Evolutionary conservation across 1,139 yeast genomes (phyloP), one percentile per base, ranked within the genome.

Genomic region (Zygosaccharomyces sapae): DNA sequence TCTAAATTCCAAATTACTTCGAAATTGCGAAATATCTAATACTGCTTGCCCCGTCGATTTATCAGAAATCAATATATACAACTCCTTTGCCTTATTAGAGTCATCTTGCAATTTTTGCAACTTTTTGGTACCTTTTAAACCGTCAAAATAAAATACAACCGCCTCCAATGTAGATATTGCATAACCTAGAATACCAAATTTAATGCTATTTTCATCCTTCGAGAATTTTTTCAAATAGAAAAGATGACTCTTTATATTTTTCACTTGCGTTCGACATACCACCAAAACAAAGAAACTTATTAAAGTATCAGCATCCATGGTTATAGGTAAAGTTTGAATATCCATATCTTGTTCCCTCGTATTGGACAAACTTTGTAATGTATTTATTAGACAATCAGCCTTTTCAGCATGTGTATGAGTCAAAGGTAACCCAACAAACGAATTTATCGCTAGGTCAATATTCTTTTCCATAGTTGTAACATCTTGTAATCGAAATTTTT

Each of bases 161-260:
- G 92, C 96, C 59, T 89, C 96, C 40, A 89, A 70, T 9, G 95
- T 87, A 45, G 95, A 83, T 29, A 89, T 56, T 0, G 83, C 75
- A 57, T 83, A 83, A 0, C 86, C 87, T 5, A 71, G 55, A 20
- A 74, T 67, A 0, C 88, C 89, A 7, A 72, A 62, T 34, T 73
- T 58, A 5, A 55, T 74, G 2, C 68, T 57, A 33, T 69, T 70
- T 51, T 65, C 75, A 64, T 47, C 76, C 71, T 67, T 76, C 55
- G 81, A 76, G 61, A 84, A 87, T 44, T 75, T 70, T 51, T 80
- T 79, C 43, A 88, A 73, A 60, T 86, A 87, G 44, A 70, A 74
- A 6, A 89, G 60, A 55, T 86, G 92, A 1, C 80, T 77, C 55
- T 79, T 83, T 18, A 87, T 61, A 56, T 81, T 69, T 5, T 72